Conservation (phyloP, 192 early-diverging fungal species). For the Coemansia sp. region DNA sequence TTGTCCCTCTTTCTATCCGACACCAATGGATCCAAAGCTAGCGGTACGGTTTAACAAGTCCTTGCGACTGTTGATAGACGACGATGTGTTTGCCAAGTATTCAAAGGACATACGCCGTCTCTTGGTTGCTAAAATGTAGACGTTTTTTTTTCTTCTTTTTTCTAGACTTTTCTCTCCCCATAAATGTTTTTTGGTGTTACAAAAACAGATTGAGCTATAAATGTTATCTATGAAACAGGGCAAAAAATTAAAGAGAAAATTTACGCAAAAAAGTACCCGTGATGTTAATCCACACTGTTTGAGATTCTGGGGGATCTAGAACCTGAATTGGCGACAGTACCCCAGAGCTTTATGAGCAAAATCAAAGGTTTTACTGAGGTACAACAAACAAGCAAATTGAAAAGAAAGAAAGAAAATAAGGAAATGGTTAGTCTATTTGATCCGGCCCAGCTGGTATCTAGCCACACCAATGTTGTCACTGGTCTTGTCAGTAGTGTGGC, state of each 20-base stretch:
- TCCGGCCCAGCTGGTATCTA: slow-evolving; percentile 40
- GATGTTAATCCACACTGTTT: slow-evolving; percentile 14
- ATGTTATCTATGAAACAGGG: not conserved
- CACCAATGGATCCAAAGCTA: not conserved
- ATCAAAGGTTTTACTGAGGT: slow-evolving; percentile 12
- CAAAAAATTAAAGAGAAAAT: not conserved
- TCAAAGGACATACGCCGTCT: not conserved
- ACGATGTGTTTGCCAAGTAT: not conserved
- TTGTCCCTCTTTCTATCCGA: not conserved
- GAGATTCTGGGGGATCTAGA: slow-evolving; percentile 5
- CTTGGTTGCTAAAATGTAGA: not conserved
- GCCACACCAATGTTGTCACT: slow-evolving; percentile 50
- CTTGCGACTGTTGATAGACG: not conserved
- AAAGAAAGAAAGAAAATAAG: not conserved
- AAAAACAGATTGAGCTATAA: not conserved
- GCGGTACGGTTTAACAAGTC: not conserved
- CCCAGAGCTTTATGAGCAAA: slow-evolving; percentile 1
- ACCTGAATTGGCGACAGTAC: not conserved
- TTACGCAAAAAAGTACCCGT: slow-evolving; percentile 12
- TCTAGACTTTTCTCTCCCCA: not conserved
- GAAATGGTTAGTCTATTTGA: slow-evolving; percentile 26
- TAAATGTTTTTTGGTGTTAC: not conserved
- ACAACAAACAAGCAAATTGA: not conserved
- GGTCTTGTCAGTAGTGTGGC: slow-evolving; percentile 58
- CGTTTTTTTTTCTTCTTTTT: not conserved